phyloP scores from a whole-genome alignment of 2,329 filamentous ascomycete species.

The Fulvia fulva region DNA sequence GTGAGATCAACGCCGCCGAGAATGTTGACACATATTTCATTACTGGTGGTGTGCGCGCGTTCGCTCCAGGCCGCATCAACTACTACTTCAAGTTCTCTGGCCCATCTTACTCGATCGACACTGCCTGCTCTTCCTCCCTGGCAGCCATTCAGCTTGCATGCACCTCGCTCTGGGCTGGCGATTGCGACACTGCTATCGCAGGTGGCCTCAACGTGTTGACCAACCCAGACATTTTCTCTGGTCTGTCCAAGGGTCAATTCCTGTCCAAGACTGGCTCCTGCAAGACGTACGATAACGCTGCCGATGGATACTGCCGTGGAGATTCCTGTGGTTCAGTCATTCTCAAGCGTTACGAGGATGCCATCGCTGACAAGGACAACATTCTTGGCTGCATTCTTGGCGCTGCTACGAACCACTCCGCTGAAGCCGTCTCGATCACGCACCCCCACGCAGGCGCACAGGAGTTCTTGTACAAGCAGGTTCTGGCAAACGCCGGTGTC shows the following conservation, averaged over 20 bases:
- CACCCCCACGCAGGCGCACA: constrained; percentile 77
- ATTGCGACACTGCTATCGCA: constrained; percentile 76
- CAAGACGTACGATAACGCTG: constrained; percentile 75
- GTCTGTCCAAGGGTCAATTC: constrained; percentile 72
- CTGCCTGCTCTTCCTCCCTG: constrained; percentile 72
- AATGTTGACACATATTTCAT: constrained; percentile 68
- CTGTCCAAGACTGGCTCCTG: constrained; percentile 72
- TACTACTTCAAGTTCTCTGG: constrained; percentile 76
- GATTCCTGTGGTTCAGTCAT: constrained; percentile 72
- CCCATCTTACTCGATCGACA: constrained; percentile 68
- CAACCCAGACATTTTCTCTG: constrained; percentile 75
- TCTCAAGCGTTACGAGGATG: constrained; percentile 76
- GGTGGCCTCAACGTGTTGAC: constrained; percentile 76
- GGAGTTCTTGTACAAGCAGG: constrained; percentile 63
- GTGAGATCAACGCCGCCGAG: constrained; percentile 69
- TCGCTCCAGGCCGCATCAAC: constrained; percentile 63
- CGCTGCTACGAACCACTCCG: constrained; percentile 75
- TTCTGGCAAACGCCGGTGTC: constrained; percentile 68
- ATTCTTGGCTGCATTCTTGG: constrained; percentile 71
- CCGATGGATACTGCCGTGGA: constrained; percentile 78
- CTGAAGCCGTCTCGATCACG: constrained; percentile 76
- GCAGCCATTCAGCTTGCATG: constrained; percentile 70
- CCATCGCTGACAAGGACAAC: constrained; percentile 68
- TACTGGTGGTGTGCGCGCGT: constrained; percentile 59
- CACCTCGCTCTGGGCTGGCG: constrained; percentile 67